A percentile compares a stretch with the other conserved stretches of the same genome.
Evolutionary conservation across 2,329 filamentous ascomycete genomes (phyloP).

Genomic region (Diaporthe ilicicola): DNA sequence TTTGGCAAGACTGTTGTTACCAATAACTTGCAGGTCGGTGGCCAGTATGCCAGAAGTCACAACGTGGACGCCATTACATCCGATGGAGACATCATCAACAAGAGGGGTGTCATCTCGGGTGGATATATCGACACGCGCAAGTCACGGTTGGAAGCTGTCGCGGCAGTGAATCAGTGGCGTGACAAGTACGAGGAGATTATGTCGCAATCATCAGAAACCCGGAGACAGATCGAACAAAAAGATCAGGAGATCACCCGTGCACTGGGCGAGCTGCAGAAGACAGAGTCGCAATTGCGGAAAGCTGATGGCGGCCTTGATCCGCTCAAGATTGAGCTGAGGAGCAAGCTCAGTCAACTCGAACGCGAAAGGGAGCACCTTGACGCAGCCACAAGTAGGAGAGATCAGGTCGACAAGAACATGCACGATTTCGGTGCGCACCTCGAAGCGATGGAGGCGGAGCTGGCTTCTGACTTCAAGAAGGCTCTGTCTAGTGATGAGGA

Average conservation of each 20-base stretch:
- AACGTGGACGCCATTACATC: constrained; percentile 92
- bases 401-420: constrained; percentile 78
- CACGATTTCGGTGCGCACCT: constrained; percentile 80
- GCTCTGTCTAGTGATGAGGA: constrained; percentile 86
- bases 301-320: constrained; percentile 85
- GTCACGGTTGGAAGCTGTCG: constrained; percentile 87
- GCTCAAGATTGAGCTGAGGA: constrained; percentile 77
- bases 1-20: constrained; percentile 97
- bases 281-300: constrained; percentile 55
- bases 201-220: constrained; percentile 71
- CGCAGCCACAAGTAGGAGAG: constrained; percentile 68
- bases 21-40: constrained; percentile 85
- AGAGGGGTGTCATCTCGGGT: constrained; percentile 93
- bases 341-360: constrained; percentile 78
- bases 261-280: constrained; percentile 74
- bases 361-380: constrained; percentile 79
- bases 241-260: constrained; percentile 90
- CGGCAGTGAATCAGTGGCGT: constrained; percentile 77
- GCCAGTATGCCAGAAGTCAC: constrained; percentile 91
- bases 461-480: constrained; percentile 91
- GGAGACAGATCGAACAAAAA: constrained; percentile 75
- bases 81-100: constrained; percentile 94
- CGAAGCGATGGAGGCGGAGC: constrained; percentile 79
- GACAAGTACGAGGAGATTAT: constrained; percentile 76
- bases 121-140: constrained; percentile 88